Evolutionary conservation across 2,329 filamentous ascomycete genomes (phyloP), one percentile per base, ranked within the genome.

Genomic region (Meredithiella fracta): DNA sequence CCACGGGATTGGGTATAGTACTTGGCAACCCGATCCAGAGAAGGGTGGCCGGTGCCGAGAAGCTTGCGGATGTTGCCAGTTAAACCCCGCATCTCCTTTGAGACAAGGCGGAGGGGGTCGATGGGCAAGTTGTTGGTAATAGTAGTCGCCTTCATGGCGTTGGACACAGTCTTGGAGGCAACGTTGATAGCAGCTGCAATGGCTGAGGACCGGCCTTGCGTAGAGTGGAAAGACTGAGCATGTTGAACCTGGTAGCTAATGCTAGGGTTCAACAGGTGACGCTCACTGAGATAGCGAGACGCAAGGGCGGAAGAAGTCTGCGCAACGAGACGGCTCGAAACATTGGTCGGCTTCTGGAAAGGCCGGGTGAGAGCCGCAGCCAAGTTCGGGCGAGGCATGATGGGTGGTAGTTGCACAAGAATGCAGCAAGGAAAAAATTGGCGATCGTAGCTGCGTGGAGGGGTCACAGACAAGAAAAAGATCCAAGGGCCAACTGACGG

Each of bases 1-100:
- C 92, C 92, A 73, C 97, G 89, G 59, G 86, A 86, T 64, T 91
- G 86, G 22, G 92, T 95, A 69, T 98, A 98, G 74, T 98, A 98
- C 70, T 98, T 98, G 54, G 92, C 89, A 26, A 90, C 91, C 44
- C 87, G 90, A 66, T 97, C 92, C 59, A 98, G 78, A 49, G 90
- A 89, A 0, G 92, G 92, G 66, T 98, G 91, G 4, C 91, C 91
- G 0, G 90, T 96, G 4, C 91, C 91, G 15, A 97, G 73, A n/a
- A 97, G 75, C 66, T 94, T 86, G 59, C 87, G 79, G 68, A 97
- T 94, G 64, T 97, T 95, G 55, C 89, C 89, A 9, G 86, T 95
- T 65, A 97, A 72, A 64, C 90, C 94, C 70, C 94, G 92, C 82
- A 98, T 87, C 74, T 97, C 91, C 71, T 95, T 94, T 60, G 87